A percentile compares a stretch with the other conserved stretches of the same genome.
Conservation (phyloP, 2,329 filamentous ascomycete species). For the Colletotrichum tofieldiae region DNA sequence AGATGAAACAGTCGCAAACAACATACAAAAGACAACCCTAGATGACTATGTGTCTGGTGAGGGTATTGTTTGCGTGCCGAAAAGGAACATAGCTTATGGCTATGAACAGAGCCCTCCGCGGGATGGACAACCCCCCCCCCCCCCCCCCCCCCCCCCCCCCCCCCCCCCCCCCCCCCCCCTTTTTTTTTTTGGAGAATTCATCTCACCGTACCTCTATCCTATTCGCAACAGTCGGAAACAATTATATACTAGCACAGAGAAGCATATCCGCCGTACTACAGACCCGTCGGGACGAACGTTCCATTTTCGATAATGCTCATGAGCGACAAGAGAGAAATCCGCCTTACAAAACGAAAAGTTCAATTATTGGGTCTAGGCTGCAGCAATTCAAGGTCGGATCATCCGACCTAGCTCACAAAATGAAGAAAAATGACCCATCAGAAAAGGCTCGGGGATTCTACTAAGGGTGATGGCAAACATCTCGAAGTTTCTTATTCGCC, state of each 20-base stretch:
- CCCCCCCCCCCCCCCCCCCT: too few species aligned
- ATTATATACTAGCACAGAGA: background rate
- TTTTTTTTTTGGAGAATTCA: background rate
- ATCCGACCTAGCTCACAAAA: background rate
- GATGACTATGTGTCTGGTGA: background rate
- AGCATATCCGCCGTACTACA: slow-evolving; percentile 1
- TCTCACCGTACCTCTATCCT: background rate
- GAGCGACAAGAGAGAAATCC: too few species aligned
- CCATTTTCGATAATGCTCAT: background rate
- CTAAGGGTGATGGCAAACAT: background rate
- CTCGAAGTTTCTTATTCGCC: background rate
- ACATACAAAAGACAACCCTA: background rate
- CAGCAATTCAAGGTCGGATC: background rate
- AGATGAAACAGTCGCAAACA: background rate
- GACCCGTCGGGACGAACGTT: background rate
- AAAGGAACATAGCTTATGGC: background rate
- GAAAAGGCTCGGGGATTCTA: background rate
- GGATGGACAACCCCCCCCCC: background rate
- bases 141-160: too few species aligned
- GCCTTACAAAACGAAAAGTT: background rate
- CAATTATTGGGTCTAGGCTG: background rate
- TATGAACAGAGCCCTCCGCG: background rate
- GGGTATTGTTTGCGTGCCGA: background rate
- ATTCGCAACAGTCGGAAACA: background rate
- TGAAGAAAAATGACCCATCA: background rate